A percentile compares a stretch with the other conserved stretches of the same genome.
Evolutionary conservation across 768 basidiomycete species (phyloP).

Genomic region (Pulveroboletus sp.): DNA sequence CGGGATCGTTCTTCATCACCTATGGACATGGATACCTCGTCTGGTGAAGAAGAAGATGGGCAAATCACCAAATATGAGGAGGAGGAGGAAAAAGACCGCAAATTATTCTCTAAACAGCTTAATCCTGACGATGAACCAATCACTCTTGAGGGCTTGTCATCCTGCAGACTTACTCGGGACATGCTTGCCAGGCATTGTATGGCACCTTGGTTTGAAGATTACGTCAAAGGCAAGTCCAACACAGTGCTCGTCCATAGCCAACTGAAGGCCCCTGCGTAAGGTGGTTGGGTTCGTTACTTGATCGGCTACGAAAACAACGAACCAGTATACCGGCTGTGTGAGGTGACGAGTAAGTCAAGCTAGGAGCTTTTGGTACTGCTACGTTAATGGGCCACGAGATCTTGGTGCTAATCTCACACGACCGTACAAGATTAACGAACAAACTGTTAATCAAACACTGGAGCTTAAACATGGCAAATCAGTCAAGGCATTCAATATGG

Average conservation of each 20-base stretch:
- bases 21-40: conserved; percentile 83
- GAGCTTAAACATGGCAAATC: conserved; percentile 76
- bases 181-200: conserved; percentile 65
- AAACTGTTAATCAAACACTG: conserved; percentile 58
- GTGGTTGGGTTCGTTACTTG: conserved; percentile 81
- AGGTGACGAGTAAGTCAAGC: conserved; percentile 62
- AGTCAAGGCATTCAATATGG: conserved; percentile 62
- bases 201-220: conserved; percentile 83
- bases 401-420: conserved; percentile 50
- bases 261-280: conserved; percentile 35
- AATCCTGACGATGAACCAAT: conserved; percentile 45
- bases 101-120: conserved; percentile 41
- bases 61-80: conserved; percentile 71
- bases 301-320: conserved; percentile 58
- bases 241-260: neutral
- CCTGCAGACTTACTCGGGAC: conserved; percentile 62
- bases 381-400: conserved; percentile 35
- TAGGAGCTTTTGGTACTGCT: neutral
- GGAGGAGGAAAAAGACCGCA: conserved; percentile 62
- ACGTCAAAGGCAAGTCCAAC: conserved; percentile 56
- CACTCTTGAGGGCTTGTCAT: conserved; percentile 52
- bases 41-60: conserved; percentile 71
- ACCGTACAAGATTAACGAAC: conserved; percentile 69
- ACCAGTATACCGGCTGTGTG: conserved; percentile 77
- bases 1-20: conserved; percentile 74